phyloP scores from a whole-genome alignment of 306 rosid species.

The Vachellia collinsii region DNA sequence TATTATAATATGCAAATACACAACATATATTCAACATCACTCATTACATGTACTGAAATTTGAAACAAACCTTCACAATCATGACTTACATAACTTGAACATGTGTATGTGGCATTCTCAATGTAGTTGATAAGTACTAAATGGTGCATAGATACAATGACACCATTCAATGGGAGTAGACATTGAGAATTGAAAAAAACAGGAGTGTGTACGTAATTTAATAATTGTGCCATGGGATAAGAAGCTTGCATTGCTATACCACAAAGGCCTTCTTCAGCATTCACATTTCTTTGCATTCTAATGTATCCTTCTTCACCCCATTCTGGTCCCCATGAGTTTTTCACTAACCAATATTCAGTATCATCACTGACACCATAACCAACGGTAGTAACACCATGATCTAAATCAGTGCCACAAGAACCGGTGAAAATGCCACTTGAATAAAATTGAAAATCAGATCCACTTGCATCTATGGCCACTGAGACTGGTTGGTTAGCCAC shows the following conservation, averaged over 20 bases:
- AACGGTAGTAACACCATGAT: neutral
- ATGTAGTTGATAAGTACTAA: too few species aligned
- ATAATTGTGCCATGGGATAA: neutral
- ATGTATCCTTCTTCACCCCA: neutral
- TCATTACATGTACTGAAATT: too few species aligned
- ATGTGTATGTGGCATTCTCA: too few species aligned
- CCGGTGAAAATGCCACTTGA: neutral
- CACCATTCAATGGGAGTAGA: too few species aligned
- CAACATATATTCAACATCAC: neutral
- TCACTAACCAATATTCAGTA: neutral
- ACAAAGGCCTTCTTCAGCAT: neutral
- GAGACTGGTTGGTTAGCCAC: neutral
- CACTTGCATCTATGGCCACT: neutral
- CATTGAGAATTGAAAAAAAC: too few species aligned
- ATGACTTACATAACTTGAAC: neutral
- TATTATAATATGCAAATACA: neutral
- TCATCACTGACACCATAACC: neutral
- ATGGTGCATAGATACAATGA: too few species aligned
- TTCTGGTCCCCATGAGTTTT: neutral
- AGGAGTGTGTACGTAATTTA: neutral
- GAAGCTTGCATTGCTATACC: neutral
- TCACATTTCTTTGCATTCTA: neutral
- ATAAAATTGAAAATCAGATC: neutral
- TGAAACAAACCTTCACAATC: neutral
- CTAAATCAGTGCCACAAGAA: neutral